Evolutionary conservation across 2,329 filamentous ascomycete genomes (phyloP).

Genomic region (Helminthosporium solani): DNA sequence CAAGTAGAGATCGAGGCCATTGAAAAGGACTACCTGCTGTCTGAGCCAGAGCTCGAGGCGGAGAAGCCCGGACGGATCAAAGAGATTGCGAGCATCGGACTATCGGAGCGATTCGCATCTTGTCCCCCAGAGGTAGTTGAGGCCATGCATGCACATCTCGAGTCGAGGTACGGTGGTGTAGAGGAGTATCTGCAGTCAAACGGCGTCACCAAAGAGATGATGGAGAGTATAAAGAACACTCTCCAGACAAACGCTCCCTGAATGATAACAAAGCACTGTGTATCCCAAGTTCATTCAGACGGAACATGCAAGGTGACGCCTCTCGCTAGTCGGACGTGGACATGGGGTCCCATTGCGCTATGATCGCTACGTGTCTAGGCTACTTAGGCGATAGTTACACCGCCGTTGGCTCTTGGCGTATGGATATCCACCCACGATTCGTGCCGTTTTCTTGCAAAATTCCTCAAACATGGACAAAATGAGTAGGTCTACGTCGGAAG

Average conservation of each 20-base stretch:
- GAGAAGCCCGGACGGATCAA: slow-evolving; percentile 64
- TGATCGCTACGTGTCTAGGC: slow-evolving; percentile 19
- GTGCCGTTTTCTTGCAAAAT: slow-evolving; percentile 30
- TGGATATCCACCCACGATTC: slow-evolving; percentile 11
- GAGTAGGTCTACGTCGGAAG: slow-evolving; percentile 47
- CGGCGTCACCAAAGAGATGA: slow-evolving; percentile 49
- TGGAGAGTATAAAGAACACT: slow-evolving; percentile 36
- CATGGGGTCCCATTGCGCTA: slow-evolving; percentile 12
- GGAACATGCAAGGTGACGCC: neutral
- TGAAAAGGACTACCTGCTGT: slow-evolving; percentile 70
- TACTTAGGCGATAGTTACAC: too few relatives aligned
- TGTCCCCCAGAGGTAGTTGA: slow-evolving; percentile 66
- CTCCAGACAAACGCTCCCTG: slow-evolving; percentile 20
- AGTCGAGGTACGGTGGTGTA: slow-evolving; percentile 65
- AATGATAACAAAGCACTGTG: neutral
- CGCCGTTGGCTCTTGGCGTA: slow-evolving; percentile 30
- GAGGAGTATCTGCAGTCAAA: slow-evolving; percentile 64
- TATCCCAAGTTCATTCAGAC: too few relatives aligned
- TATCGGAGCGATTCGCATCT: slow-evolving; percentile 66
- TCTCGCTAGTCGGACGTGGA: slow-evolving; percentile 1
- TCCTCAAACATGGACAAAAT: slow-evolving; percentile 35
- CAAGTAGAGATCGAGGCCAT: slow-evolving; percentile 60
- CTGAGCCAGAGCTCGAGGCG: slow-evolving; percentile 58
- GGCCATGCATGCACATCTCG: slow-evolving; percentile 59
- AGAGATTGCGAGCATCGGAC: slow-evolving; percentile 70